Evolutionary conservation across 805 yeast genomes (phyloP), one percentile per base, ranked within the genome.

Genomic region (Nakazawaea pomicola): DNA sequence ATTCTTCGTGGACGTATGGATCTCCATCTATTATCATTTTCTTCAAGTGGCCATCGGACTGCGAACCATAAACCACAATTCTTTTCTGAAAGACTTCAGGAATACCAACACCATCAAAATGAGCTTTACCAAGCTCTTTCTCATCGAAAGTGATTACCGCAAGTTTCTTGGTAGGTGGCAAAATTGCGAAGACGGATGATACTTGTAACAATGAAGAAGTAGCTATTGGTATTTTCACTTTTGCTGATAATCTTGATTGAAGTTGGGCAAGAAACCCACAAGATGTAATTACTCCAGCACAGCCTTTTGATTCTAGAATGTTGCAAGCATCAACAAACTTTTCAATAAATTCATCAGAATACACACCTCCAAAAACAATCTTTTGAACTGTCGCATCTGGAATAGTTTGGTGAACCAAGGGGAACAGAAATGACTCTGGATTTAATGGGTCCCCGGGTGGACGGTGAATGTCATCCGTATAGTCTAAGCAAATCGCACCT

Each of bases 241-340:
- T 43, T 1, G 44, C 45, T 2, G 54, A 47, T 6, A 61, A 24
- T 14, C 56, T 46, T 9, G 46, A 23, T 33, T 62, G 65, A 15
- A 55, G 46, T 29, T 57, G 59, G 2, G 64, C 61, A 4, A 62
- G 49, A 43, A 61, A 62, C 10, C 65, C 66, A 49, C 66, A 62
- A 2, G 65, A 58, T 4, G 65, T 60, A 17, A 58, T 54, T 11
- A 58, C 47, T 14, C 64, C 66, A 39, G 58, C 45, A 7, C 63
- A 63, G 8, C 67, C 67, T 30, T 53, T 50, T 0, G 49, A 48
- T 11, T 51, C 53, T 10, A 61, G 41, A n/a, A 41, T 46, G 14
- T 50, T 35, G 23, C 57, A 54, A 4, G 60, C 60, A 16, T 53
- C 54, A 21, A 52, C 51, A 46, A 56, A 58, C 2, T 40, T 36